Evolutionary conservation across 805 yeast genomes (phyloP).

Genomic region (Metschnikowia dekortorum): DNA sequence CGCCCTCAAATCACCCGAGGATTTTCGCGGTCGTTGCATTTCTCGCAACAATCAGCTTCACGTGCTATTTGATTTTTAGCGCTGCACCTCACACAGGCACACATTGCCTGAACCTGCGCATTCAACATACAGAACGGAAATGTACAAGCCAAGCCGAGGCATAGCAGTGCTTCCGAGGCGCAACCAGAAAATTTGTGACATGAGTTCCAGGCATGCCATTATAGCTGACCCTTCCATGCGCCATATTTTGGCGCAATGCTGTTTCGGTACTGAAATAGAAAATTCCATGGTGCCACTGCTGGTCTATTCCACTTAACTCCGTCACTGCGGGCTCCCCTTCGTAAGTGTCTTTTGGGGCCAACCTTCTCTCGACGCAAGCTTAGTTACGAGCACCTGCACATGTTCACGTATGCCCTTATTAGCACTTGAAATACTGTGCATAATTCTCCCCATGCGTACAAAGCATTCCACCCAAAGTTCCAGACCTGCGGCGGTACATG

Average conservation of each 20-base stretch:
- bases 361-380: neutral
- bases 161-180: conserved; percentile 1
- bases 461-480: neutral
- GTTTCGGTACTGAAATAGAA: neutral
- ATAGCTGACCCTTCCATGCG: neutral
- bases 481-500: neutral
- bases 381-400: neutral
- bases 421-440: neutral
- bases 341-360: neutral
- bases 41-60: neutral
- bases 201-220: neutral
- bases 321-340: neutral
- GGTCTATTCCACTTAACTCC: neutral
- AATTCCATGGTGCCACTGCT: neutral
- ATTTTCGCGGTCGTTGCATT: neutral
- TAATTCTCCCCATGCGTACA: neutral
- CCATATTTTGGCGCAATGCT: neutral
- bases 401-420: neutral
- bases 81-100: neutral
- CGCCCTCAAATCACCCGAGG: neutral
- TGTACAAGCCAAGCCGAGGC: neutral
- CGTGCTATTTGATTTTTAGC: neutral
- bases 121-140: neutral
- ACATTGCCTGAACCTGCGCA: neutral
- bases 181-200: neutral